Base-by-base conservation (phyloP, 2,329 filamentous ascomycete species). In the Pleurostoma richardsiae region DNA sequence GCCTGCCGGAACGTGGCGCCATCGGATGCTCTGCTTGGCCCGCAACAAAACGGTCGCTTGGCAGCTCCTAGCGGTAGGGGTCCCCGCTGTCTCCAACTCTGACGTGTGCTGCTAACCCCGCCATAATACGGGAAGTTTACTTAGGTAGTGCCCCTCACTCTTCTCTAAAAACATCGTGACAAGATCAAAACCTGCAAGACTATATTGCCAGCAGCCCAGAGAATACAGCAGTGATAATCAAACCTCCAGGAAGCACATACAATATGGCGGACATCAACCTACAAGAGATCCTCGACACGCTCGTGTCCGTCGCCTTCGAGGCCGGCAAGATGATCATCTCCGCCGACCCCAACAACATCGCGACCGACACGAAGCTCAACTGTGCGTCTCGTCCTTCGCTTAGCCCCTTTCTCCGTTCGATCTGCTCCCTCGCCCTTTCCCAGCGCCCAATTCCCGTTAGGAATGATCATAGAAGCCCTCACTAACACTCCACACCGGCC, bases 241-340 rank as follows among this genome's bases (percentile, higher is more conserved):
- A 36, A 36, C 33, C 33, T 36, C n/a, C 33, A 36, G n/a, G 33
- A 39, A 53, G 51, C 50, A 8, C 29, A 10, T n/a, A 19, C 49
- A 62, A 47, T 31, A 83, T 83, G 80, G 66, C 74, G 10, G 68
- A 74, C 45, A 65, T 83, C 54, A 72, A 86, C 58, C 69, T 85
- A 44, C 72, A 82, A 58, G 73, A 77, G 44, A 73, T 86, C 52
- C 82, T 80, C 54, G 79, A 85, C 63, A 75, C 75, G 43, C 69
- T 86, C 52, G 64, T 85, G 56, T 61, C 67, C 43, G 67, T 85
- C 47, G 83, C 82, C 59, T 74, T 78, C 52, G 76, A 79, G 64
- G 83, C 83, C n/a, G 83, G 83, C 54, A 64, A 68, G 47, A 83
- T 82, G 77, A 85, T 86, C 54, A 64, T 81, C 44, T 68, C 70